These are phyloP conservation scores for Mesembryanthemum crystallinum DNA, from an alignment of 148 eudicot genomes.

Conservation along the genomic window DNA sequence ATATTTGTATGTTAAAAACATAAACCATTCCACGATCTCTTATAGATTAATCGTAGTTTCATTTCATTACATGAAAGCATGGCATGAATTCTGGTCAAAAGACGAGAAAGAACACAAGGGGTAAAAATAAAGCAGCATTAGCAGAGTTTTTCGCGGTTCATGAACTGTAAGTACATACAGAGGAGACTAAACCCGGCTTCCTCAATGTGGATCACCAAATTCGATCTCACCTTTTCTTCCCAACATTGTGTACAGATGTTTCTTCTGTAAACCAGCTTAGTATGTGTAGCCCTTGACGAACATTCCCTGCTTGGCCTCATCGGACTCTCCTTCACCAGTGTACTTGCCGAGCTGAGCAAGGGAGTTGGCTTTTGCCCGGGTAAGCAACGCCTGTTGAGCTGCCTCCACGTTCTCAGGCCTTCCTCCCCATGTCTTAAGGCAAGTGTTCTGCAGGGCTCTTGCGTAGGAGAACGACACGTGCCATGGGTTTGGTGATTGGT, in stretches of 20 bases:
- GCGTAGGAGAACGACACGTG: conserved; percentile 59
- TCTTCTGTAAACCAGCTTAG: conserved; percentile 14
- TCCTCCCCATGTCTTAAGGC: conserved; percentile 51
- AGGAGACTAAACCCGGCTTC: conserved; percentile 7
- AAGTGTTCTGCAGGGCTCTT: conserved; percentile 51
- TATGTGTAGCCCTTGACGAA: conserved; percentile 30
- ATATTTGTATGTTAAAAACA: neutral
- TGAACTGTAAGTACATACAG: neutral
- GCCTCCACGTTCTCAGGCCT: conserved; percentile 45
- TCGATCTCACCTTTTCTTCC: neutral
- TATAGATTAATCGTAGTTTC: conserved; percentile 12
- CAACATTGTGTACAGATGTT: conserved; percentile 9
- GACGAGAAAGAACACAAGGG: conserved; percentile 1
- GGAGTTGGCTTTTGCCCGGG: conserved; percentile 44
- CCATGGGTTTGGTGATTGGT: conserved; percentile 52
- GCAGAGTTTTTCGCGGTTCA: neutral
- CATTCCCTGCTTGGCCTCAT: conserved; percentile 36
- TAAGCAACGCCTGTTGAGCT: conserved; percentile 41
- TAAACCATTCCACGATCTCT: neutral
- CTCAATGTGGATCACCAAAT: neutral
- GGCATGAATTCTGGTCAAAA: conserved; percentile 1
- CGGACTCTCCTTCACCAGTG: conserved; percentile 47
- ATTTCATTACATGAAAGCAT: conserved; percentile 22
- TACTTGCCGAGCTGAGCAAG: conserved; percentile 57
- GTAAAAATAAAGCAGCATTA: conserved; percentile 9